Evolutionary conservation across 2,329 filamentous ascomycete genomes (phyloP).

Genomic region (Fusarium paranaense): DNA sequence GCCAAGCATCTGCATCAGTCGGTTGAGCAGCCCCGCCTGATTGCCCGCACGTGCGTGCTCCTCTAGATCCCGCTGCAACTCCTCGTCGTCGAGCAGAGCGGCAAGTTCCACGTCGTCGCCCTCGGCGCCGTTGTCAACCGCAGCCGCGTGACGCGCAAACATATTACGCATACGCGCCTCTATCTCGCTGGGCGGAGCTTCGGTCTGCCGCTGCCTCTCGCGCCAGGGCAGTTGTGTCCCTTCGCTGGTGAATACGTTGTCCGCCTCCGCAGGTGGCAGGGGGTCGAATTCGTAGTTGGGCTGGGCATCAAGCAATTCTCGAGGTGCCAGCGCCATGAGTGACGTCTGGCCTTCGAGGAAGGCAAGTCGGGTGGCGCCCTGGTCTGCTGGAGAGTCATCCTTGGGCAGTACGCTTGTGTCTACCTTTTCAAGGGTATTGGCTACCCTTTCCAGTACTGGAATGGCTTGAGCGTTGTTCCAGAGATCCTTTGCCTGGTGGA

Average conservation of each 20-base stretch:
- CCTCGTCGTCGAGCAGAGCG: conserved; percentile 47
- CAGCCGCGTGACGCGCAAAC: conserved; percentile 38
- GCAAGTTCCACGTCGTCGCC: conserved; percentile 44
- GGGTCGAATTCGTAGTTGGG: conserved; percentile 85
- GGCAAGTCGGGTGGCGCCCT: conserved; percentile 77
- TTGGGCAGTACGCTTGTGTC: conserved; percentile 53
- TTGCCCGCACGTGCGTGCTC: conserved; percentile 41
- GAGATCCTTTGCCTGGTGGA: conserved; percentile 80
- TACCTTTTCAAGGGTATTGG: conserved; percentile 64
- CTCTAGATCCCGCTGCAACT: conserved; percentile 48
- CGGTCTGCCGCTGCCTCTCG: conserved; percentile 9
- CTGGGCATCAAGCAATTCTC: conserved; percentile 69
- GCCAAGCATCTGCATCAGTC: conserved; percentile 28
- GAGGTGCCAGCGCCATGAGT: conserved; percentile 77
- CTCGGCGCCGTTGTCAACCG: conserved; percentile 24
- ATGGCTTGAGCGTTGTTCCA: conserved; percentile 85
- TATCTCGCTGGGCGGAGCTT: conserved; percentile 30
- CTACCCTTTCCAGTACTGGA: conserved; percentile 76
- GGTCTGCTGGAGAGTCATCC: conserved; percentile 54
- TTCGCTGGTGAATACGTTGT: conserved; percentile 54
- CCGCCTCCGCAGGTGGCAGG: conserved; percentile 73
- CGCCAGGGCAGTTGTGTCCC: conserved; percentile 34
- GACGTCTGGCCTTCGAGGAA: conserved; percentile 80
- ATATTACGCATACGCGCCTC: conserved; percentile 46
- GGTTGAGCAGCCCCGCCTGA: conserved; percentile 42